Evolutionary conservation across 2,329 filamentous ascomycete genomes (phyloP).

Genomic region (Sclerotinia trifoliorum): DNA sequence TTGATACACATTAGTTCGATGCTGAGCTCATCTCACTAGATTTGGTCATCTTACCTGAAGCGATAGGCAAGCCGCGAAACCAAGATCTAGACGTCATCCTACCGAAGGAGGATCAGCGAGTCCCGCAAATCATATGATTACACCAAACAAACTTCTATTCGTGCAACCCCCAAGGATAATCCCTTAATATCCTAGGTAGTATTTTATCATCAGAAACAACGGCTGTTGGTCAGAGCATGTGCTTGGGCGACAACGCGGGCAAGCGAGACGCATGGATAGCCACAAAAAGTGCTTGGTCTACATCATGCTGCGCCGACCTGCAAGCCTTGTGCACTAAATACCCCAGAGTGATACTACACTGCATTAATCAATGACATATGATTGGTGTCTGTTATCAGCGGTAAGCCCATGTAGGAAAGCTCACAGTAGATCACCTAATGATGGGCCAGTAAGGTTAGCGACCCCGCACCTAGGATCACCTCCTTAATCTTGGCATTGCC

Average conservation of each 20-base stretch:
- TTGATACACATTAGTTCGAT: not conserved
- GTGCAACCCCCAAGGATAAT: not conserved
- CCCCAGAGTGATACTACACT: not conserved
- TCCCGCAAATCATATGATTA: not conserved
- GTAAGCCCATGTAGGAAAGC: not conserved
- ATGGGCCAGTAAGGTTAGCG: no score
- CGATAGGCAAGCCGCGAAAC: not conserved
- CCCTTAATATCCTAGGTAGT: no score
- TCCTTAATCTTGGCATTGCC: no score
- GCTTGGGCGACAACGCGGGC: not conserved
- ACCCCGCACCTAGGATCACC: no score
- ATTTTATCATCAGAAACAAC: not conserved
- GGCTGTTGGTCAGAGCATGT: constrained; percentile 6
- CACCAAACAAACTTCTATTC: not conserved
- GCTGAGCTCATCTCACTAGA: not conserved
- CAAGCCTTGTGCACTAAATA: not conserved
- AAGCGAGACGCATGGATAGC: constrained; percentile 1
- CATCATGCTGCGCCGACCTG: constrained; percentile 1
- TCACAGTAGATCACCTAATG: no score
- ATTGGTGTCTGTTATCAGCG: not conserved
- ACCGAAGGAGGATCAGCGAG: not conserved
- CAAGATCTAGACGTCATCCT: constrained; percentile 16
- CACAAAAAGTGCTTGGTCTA: constrained; percentile 9
- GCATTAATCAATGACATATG: not conserved
- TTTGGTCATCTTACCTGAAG: not conserved